phyloP scores from a whole-genome alignment of 352 stramenopile genomes.

The Globisporangium irregulare region DNA sequence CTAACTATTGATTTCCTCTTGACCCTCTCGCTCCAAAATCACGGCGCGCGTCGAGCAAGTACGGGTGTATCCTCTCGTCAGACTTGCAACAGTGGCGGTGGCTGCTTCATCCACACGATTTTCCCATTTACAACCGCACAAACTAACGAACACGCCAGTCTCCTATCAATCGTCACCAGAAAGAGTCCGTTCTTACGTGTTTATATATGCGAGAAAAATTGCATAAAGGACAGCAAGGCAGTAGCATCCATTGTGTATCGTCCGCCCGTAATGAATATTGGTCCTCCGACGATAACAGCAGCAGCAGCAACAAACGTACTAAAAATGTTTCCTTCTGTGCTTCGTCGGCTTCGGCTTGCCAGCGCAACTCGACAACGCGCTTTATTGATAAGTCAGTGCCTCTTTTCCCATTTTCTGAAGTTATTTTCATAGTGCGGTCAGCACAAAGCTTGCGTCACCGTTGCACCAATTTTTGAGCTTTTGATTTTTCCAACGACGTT shows the following conservation, averaged over 20 bases:
- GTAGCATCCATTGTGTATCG: neutral
- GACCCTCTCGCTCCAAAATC: neutral
- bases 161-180: neutral
- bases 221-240: neutral
- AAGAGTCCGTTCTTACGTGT: neutral
- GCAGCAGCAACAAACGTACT: neutral
- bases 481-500: neutral
- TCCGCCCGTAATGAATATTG: neutral
- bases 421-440: slow-evolving; percentile 2
- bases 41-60: neutral
- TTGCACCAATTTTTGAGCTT: neutral
- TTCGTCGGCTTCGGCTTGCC: neutral
- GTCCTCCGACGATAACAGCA: neutral
- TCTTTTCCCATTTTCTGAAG: slow-evolving; percentile 2
- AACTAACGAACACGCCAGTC: neutral
- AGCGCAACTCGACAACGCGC: neutral
- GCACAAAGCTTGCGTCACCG: neutral
- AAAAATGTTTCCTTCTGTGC: neutral
- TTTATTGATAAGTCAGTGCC: neutral
- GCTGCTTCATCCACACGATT: neutral
- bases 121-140: neutral
- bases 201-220: neutral
- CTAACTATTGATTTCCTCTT: neutral
- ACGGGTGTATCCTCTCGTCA: neutral
- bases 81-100: neutral